These are phyloP conservation scores for Diplocarpon mali DNA, from an alignment of 2,329 filamentous ascomycete genomes.

Conservation along the genomic window DNA sequence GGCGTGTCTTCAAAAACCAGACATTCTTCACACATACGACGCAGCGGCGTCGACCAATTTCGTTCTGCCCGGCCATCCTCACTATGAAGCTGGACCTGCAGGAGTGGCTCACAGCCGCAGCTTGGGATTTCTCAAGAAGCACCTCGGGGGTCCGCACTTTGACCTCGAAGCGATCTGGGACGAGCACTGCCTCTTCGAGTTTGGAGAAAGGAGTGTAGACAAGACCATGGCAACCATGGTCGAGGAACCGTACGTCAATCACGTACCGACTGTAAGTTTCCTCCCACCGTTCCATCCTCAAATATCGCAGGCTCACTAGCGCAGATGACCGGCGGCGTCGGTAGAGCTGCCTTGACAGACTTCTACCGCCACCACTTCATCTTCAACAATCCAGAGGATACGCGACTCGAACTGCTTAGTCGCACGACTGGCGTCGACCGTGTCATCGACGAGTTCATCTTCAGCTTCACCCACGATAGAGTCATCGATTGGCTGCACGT, in stretches of 20 bases:
- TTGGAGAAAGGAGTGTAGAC: constrained; percentile 54
- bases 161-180: constrained; percentile 72
- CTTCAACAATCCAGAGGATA: constrained; percentile 59
- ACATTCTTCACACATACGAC: constrained; percentile 6
- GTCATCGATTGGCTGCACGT: constrained; percentile 59
- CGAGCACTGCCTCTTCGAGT: constrained; percentile 64
- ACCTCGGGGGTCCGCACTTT: constrained; percentile 54
- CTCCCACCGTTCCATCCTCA: too few relatives aligned
- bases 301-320: too few relatives aligned
- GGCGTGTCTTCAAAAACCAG: neutral
- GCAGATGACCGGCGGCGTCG: constrained; percentile 53
- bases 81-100: constrained; percentile 29
- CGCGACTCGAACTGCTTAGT: constrained; percentile 56
- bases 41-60: constrained; percentile 9
- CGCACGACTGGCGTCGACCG: constrained; percentile 62
- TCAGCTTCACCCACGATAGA: constrained; percentile 50
- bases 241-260: constrained; percentile 66
- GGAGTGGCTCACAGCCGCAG: constrained; percentile 46
- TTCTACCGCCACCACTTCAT: constrained; percentile 71
- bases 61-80: constrained; percentile 11
- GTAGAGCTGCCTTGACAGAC: constrained; percentile 46
- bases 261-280: constrained; percentile 67
- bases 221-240: constrained; percentile 78
- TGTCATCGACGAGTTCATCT: constrained; percentile 61
- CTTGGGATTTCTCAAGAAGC: constrained; percentile 52